Evolutionary conservation across 2,329 filamentous ascomycete genomes (phyloP), one percentile per base, ranked within the genome.

Genomic region (Sodiomyces alkalinus): DNA sequence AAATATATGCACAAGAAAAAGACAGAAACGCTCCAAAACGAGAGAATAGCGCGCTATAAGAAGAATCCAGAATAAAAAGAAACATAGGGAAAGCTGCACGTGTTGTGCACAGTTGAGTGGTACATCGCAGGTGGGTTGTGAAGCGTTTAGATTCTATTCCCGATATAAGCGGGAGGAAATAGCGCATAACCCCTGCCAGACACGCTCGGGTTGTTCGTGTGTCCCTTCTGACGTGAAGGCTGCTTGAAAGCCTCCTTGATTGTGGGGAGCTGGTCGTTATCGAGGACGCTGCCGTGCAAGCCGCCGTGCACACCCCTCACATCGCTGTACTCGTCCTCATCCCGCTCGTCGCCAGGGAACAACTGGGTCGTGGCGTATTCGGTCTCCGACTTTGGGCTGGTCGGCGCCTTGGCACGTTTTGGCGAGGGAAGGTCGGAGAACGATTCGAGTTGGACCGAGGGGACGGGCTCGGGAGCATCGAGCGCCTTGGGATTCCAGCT

Each of bases 151-250:
- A 55, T 49, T 10, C 46, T 43, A 28, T 51, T 47, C 15, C 46
- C 44, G 14, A 38, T 44, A 27, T 38, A 38, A 19, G 44, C 34
- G 10, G 42, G 43, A 8, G 60, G 60, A 35, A 62, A 64, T 10
- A 61, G 44, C 21, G 55, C 54, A 36, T 60, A 65, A 35, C 59
- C 59, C 13, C 55, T 58, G n/a, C 59, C 27, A 10, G 53, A 54
- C 1, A 52, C 50, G 44, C 53, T 56, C 18, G 61, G 40, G 35
- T 60, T 64, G 10, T 60, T 53, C 7, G 62, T 66, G 32, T 58
- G 48, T 4, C 62, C 56, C 8, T 62, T 53, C 12, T 51, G 46
- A 18, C 59, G 49, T 22, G 50, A 43, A 16, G 29, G 35, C 22
- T 44, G 39, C 35, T 43, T 48, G 14, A 35, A 27, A 5, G 35